phyloP scores from a whole-genome alignment of 352 stramenopile species.

The Thraustotheca clavata region DNA sequence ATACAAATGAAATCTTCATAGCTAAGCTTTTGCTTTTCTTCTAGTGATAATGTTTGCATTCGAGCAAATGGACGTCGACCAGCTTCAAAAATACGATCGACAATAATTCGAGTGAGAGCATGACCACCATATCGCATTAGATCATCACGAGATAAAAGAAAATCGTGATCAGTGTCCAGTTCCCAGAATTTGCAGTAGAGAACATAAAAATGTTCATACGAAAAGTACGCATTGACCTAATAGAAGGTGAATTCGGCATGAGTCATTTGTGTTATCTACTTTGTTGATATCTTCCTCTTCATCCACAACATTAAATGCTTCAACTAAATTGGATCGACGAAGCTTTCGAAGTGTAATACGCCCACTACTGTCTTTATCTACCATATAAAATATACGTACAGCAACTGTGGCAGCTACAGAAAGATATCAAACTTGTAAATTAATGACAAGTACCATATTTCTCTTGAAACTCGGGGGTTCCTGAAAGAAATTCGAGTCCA shows the following conservation, averaged over 20 bases:
- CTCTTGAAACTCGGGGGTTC: conserved; percentile 98
- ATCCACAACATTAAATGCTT: conserved; percentile 94
- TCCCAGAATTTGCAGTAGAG: conserved; percentile 99
- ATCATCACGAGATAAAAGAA: conserved; percentile 72
- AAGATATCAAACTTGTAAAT: not conserved
- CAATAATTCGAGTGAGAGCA: conserved; percentile 76
- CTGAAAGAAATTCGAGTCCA: conserved; percentile 94
- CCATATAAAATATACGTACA: conserved; percentile 90
- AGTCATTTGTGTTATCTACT: conserved; percentile 38
- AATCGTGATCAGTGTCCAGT: conserved; percentile 91
- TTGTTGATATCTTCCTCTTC: conserved; percentile 99
- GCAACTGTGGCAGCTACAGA: conserved; percentile 91
- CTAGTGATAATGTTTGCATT: conserved; percentile 54
- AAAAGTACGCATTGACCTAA: conserved; percentile 93
- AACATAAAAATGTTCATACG: conserved; percentile 99
- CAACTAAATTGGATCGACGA: conserved; percentile 90
- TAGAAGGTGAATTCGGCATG: not conserved
- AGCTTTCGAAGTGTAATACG: conserved; percentile 93
- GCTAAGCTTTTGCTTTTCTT: conserved; percentile 87
- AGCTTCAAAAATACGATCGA: conserved; percentile 82
- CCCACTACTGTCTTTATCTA: conserved; percentile 92
- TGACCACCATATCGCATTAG: conserved; percentile 78
- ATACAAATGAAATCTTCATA: conserved; percentile 89
- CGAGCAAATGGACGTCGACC: conserved; percentile 72
- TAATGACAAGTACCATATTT: conserved; percentile 88